Conservation (phyloP, 108 stramenopile genomes). For the Nannochloropsis salina region DNA sequence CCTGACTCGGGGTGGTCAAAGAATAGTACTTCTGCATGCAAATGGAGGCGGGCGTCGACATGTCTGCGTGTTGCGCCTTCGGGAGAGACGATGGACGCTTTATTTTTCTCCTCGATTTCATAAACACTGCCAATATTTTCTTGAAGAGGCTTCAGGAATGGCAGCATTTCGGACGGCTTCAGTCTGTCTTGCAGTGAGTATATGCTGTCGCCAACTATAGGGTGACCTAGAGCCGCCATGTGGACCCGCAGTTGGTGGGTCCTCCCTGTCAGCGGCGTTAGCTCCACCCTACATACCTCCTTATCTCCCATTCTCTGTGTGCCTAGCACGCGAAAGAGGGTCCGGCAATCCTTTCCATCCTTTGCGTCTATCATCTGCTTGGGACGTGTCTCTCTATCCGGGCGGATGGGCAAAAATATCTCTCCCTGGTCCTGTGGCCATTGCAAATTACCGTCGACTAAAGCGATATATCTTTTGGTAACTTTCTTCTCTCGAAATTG, state of each 20-base stretch:
- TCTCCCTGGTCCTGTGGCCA: background rate
- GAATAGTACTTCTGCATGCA: background rate
- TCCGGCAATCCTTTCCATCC: background rate
- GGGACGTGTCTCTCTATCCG: background rate
- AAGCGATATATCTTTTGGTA: background rate
- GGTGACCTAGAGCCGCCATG: conserved; percentile 65
- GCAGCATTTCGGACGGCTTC: background rate
- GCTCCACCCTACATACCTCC: conserved; percentile 5
- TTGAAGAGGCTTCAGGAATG: background rate
- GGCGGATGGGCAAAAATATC: background rate
- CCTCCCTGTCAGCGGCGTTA: conserved; percentile 33
- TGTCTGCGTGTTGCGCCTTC: too few species aligned
- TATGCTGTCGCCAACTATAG: conserved; percentile 71
- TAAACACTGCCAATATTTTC: too few species aligned
- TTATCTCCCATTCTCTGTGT: too few species aligned
- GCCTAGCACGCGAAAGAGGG: background rate
- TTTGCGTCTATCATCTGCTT: background rate
- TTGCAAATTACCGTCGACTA: background rate
- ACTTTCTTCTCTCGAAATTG: background rate
- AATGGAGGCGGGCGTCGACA: background rate
- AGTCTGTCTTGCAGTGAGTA: conserved; percentile 48
- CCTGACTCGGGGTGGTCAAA: background rate
- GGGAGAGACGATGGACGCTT: too few species aligned
- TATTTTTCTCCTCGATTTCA: too few species aligned
- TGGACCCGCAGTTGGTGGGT: conserved; percentile 71